Evolutionary conservation across 2,329 filamentous ascomycete genomes (phyloP), one percentile per base, ranked within the genome.

Genomic region (Pseudocercospora eumusae): DNA sequence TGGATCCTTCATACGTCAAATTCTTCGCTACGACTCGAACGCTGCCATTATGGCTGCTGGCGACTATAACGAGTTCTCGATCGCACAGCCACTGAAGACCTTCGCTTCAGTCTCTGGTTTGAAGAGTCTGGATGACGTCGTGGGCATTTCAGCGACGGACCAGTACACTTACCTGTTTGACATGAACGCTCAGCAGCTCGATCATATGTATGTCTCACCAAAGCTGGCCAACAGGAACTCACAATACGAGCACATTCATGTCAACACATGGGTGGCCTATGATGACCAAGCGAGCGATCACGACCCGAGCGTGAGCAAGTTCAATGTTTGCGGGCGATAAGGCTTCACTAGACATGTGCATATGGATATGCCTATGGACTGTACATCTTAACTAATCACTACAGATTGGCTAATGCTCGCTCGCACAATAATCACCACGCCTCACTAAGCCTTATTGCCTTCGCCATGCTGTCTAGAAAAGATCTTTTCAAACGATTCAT

Each of bases 11-110:
- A 79, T 88, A 57, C 75, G 79, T 1, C 60, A 83, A 60, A 86
- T 91, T 66, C 81, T 90, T 20, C 73, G 77, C 7, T 70, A 81
- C 44, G 83, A 90, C 74, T 72, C 78, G 10, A 75, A 81, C 15
- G 87, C 88, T 0, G 78, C 78, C 23, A 73, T 91, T 66, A 81
- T 91, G 62, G 76, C 81, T 2, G 83, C 84, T 0, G 88, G 88
- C 25, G 88, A 91, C 75, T 91, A 88, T 73, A 91, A 91, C 79
- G 88, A 91, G 73, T 91, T 89, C 71, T 73, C 82, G 4, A 86
- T 87, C 64, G 87, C 86, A 9, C 70, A 80, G 72, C 87, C 88
- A 1, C 74, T 90, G 54, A 73, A 80, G 63, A 76, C 76, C 1
- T 89, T 90, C 65, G 70, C 77, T 1, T 64, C 74, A 3, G 76